Base-by-base conservation (phyloP, 129 eudicot species). In the Artemisia tridentata region DNA sequence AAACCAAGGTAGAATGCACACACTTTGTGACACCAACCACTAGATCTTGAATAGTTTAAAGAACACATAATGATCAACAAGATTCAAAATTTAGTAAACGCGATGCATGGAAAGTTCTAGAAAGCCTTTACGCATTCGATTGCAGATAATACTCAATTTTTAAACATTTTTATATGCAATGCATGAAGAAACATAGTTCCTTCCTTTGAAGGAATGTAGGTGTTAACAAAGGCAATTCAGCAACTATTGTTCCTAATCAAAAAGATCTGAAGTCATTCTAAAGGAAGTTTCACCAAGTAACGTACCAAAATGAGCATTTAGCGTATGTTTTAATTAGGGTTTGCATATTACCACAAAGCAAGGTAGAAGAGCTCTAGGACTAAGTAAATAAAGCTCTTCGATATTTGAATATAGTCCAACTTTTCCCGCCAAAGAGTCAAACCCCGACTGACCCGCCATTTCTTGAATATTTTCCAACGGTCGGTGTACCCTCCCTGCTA, bases 281-380 rank as follows among this genome's bases (percentile, higher is more conserved):
- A 69, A 48, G 14, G 19, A 61, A 1, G 20, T 10, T 11, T 38
- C 34, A 70, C 10, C 59, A 64, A 62, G 16, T 45, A 69, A 63
- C 11, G 48, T 64, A 69, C 25, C 59, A 65, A 56, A 63, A 47
- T 3, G 11, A 59, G 52, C 27, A 67, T 71, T 53, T 14, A 52
- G 60, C 54, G 43, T 38, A 4, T 74, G 47, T 20, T 60, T 3
- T 16, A 47, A 45, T 84, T 83, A 91, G 58, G 79, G 75, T 76
- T 92, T 92, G 88, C 96, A 88, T 50, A 92, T 84, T n/a, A 92
- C 98, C 77, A 91, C 91, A 80, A 91, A 91, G 79, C 97, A 91
- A 73, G 97, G 95, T 19, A 91, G 83, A 23, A 91, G 87, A 75
- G 97, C 97, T 75, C 67, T 85, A 3, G 91, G 89, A 59, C 85